These are phyloP conservation scores for Dunaliella primolecta DNA, from an alignment of 139 green algal genomes.

Conservation along the genomic window DNA sequence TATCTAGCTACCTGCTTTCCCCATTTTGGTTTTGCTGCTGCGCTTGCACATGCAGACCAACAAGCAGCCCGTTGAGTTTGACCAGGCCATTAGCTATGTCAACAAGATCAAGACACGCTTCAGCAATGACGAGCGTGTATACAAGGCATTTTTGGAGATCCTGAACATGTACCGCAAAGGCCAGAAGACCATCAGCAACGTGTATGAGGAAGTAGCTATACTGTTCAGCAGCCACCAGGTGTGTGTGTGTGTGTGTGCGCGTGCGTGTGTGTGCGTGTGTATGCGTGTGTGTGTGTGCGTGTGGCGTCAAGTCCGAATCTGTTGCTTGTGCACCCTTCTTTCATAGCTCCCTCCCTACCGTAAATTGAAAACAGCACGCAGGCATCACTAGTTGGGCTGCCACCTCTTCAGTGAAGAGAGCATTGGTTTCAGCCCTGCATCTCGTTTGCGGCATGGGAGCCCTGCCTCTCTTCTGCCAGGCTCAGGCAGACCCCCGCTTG, in stretches of 20 bases:
- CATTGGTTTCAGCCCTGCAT: too few species aligned
- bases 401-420: too few species aligned
- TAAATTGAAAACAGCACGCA: too few species aligned
- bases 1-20: too few species aligned
- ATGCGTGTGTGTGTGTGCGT: not conserved
- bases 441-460: too few species aligned
- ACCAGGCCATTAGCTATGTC: slow-evolving; percentile 99
- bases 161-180: slow-evolving; percentile 99
- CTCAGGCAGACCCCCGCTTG: too few species aligned
- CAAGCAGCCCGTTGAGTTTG: slow-evolving; percentile 93
- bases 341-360: too few species aligned
- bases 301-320: not conserved
- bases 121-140: slow-evolving; percentile 89
- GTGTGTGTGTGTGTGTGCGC: not conserved
- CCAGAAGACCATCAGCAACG: slow-evolving; percentile 91
- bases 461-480: too few species aligned
- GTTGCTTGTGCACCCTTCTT: too few species aligned
- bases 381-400: too few species aligned
- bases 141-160: slow-evolving; percentile 99
- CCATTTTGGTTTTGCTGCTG: too few species aligned
- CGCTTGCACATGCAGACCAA: too few species aligned
- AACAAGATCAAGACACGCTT: slow-evolving; percentile 99
- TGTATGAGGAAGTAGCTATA: slow-evolving; percentile 88
- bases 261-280: not conserved
- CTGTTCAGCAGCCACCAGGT: slow-evolving; percentile 2